Evolutionary conservation across 225 moss, liverwort and hornwort species (phyloP), one percentile per base, ranked within the genome.

Genomic region (Pseudisothecium myosuroides): DNA sequence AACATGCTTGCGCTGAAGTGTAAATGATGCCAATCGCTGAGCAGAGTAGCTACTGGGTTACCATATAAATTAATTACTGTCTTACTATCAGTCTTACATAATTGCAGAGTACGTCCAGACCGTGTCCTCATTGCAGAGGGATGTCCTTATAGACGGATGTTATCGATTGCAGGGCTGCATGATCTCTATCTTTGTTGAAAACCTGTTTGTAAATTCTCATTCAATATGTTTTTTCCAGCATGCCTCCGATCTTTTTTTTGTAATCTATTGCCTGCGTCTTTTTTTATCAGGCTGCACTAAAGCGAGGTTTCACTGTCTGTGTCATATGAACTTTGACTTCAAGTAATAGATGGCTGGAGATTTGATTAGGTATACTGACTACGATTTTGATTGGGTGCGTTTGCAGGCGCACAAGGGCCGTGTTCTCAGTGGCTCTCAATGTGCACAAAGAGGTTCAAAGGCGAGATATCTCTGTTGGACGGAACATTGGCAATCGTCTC

Each of bases 361-460:
- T 86, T 55, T 59, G 86, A 75, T 73, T 66, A 64, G 43, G 66
- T 90, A 8, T 80, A 83, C 67, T 81, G 73, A 84, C 47, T 49
- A 67, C 75, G 50, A 45, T 81, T 77, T 81, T 85, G 55, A 52
- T 87, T 85, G 83, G 83, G 63, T 91, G 84, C 66, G 76, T 80
- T 83, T 92, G 91, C 95, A 99, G 99, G 94, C 96, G 96, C 66
- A 96, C 96, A 21, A 93, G 80, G 89, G 72, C 82, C 83, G 93
- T 97, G 73, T 99, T 99, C 90, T 83, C 89, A 49, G 90, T 97
- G 72, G 99, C 97, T 50, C 88, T 99, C 28, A 94, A 92, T 92
- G 95, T 99, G n/a, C 96, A 97, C 91, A 94, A 95, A 85, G 97
- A 99, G 91, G 94, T 99, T 18, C 99, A 99, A 88, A 93, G 96